These are phyloP conservation scores for Plasmodium billcollinsi DNA, from an alignment of 169 alveolate species.

Conservation along the genomic window DNA sequence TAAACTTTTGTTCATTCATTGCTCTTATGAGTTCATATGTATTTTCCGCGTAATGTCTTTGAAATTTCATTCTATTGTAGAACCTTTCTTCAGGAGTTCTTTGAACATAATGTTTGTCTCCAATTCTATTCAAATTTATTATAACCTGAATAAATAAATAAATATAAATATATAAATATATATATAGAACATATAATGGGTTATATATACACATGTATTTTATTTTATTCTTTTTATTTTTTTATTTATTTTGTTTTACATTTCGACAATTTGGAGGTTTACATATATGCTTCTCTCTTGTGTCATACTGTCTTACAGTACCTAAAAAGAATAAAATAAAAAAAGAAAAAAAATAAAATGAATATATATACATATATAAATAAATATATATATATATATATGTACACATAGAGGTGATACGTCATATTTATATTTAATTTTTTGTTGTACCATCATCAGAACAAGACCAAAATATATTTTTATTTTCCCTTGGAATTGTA, in stretches of 20 bases:
- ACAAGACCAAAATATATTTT: constrained; percentile 70
- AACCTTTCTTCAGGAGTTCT: background rate
- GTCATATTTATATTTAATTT: background rate
- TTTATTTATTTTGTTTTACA: background rate
- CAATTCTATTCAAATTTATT: constrained; percentile 17
- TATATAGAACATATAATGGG: background rate
- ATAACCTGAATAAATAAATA: constrained; percentile 13
- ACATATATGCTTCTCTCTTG: constrained; percentile 41
- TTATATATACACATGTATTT: constrained; percentile 1
- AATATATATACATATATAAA: background rate
- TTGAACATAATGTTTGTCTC: background rate
- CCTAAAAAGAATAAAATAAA: constrained; percentile 4
- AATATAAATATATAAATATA: background rate
- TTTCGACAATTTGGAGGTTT: constrained; percentile 16
- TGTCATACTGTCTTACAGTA: constrained; percentile 35
- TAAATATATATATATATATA: background rate
- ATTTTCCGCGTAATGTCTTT: constrained; percentile 4
- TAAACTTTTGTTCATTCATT: constrained; percentile 24
- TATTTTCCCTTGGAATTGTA: constrained; percentile 69
- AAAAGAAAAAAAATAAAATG: background rate
- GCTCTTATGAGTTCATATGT: constrained; percentile 29
- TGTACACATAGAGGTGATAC: background rate
- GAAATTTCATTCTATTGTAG: background rate
- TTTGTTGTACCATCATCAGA: constrained; percentile 70
- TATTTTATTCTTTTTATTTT: too few relatives aligned